Percentiles rank a stretch among this genome's conserved stretches.
Evolutionary conservation across 1,284 basidiomycete genomes (phyloP).

Genomic region (Pterulicium gracile): DNA sequence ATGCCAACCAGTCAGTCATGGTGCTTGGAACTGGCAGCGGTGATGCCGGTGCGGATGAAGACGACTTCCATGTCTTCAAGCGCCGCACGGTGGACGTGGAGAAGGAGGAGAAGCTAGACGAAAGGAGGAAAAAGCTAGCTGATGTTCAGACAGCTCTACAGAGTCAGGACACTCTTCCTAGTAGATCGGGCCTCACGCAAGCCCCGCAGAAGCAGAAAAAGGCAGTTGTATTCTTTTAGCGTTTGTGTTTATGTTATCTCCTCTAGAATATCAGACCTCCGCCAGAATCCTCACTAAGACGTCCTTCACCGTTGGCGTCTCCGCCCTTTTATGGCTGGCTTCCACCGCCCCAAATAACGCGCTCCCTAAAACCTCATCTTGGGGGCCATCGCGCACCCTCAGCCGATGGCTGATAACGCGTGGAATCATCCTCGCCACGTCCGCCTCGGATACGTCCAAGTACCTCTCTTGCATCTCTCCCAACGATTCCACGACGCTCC

Average conservation of each 20-base stretch:
- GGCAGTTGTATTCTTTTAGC: not conserved
- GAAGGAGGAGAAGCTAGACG: constrained; percentile 40
- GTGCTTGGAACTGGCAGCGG: constrained; percentile 29
- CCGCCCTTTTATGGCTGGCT: constrained; percentile 10
- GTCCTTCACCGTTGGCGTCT: constrained; percentile 42
- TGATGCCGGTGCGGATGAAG: constrained; percentile 77
- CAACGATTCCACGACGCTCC: not conserved
- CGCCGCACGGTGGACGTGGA: constrained; percentile 52
- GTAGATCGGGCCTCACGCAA: constrained; percentile 6
- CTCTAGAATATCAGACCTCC: constrained; percentile 28
- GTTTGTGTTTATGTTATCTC: not conserved
- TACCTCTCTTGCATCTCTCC: not conserved
- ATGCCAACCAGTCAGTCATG: constrained; percentile 27
- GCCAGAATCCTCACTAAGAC: constrained; percentile 43
- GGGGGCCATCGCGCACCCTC: constrained; percentile 51
- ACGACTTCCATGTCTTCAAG: constrained; percentile 81
- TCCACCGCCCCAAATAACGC: constrained; percentile 41
- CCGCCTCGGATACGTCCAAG: constrained; percentile 58
- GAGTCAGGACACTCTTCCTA: constrained; percentile 54
- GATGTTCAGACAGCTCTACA: constrained; percentile 30
- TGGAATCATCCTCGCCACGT: constrained; percentile 59
- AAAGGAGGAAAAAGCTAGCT: constrained; percentile 29
- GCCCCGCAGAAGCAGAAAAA: not conserved
- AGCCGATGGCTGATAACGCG: constrained; percentile 62
- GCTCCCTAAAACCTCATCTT: constrained; percentile 56